Base-by-base conservation (phyloP, 306 rosid species). In the Rubus parviflorus region DNA sequence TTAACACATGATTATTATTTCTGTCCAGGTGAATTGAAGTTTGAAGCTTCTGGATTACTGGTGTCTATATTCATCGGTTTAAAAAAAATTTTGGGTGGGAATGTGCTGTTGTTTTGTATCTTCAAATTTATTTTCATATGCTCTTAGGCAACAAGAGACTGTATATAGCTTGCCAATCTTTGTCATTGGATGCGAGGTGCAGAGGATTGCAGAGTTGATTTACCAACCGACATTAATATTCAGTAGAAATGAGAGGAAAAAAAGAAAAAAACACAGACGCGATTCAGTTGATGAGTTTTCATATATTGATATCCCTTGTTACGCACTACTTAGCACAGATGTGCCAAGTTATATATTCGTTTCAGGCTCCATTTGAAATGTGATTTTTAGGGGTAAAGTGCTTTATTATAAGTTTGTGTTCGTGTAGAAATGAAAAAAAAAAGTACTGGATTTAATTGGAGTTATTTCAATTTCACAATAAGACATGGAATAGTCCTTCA, bases 151-250 rank as follows among this genome's bases (percentile, higher is more conserved):
- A 83, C 89, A 87, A 82, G 88, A 85, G 76, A 85, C 81, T 83
- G 92, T 89, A 91, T 84, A 89, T 91, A 91, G 90, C 73, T 75
- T 83, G 87, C 22, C 82, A 85, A 73, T 83, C 83, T 52, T 56
- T 66, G 73, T 63, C 69, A 71, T 79, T 63, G 77, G 61, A 83
- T 82, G 82, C 67, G 47, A 67, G 80, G 75, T 48, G 62, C 70
- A 47, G 40, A 78, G 79, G 87, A 82, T 77, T 77, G 80, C 77
- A 70, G 89, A 87, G 52, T 83, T 6, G 87, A 85, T 68, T 72
- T 40, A 63, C 64, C 87, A 76, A 82, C 62, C 22, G 77, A 35
- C 30, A 40, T 60, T 30, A 49, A 35, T 73, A 25, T 51, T 7
- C 68, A 43, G 45, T 54, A 43, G 67, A 20, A 54, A 73, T 64